These are phyloP conservation scores for Sesbania bispinosa DNA, from an alignment of 306 rosid species.

Conservation along the genomic window DNA sequence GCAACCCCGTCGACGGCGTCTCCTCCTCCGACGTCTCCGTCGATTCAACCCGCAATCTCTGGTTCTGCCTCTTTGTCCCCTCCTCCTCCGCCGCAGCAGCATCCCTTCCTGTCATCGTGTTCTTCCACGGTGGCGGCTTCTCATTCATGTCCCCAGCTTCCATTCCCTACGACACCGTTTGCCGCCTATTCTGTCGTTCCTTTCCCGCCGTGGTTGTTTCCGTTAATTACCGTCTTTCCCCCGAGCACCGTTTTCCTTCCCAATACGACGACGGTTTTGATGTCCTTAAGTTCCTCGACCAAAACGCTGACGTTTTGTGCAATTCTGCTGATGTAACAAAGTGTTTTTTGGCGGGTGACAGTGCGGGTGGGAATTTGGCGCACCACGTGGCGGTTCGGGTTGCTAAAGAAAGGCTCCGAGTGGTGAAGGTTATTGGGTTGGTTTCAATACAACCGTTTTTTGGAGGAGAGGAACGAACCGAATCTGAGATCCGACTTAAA, in stretches of 20 bases:
- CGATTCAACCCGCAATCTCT: slow-evolving; percentile 49
- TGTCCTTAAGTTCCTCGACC: slow-evolving; percentile 43
- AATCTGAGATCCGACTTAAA: slow-evolving; percentile 48
- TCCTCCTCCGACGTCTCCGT: slow-evolving; percentile 47
- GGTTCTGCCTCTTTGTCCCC: slow-evolving; percentile 63
- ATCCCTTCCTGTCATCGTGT: slow-evolving; percentile 5
- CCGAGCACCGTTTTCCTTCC: slow-evolving; percentile 60
- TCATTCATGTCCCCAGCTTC: slow-evolving; percentile 38
- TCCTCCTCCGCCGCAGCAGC: not conserved
- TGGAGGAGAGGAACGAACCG: slow-evolving; percentile 68
- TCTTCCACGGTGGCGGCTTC: slow-evolving; percentile 56
- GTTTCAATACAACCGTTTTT: slow-evolving; percentile 71
- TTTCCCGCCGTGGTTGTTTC: slow-evolving; percentile 53
- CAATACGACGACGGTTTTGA: slow-evolving; percentile 73
- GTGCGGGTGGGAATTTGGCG: slow-evolving; percentile 73
- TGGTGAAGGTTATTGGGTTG: slow-evolving; percentile 28
- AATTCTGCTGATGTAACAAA: slow-evolving; percentile 37
- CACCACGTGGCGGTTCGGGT: slow-evolving; percentile 59
- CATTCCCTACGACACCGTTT: slow-evolving; percentile 32
- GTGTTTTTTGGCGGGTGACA: slow-evolving; percentile 67
- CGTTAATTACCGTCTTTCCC: slow-evolving; percentile 72
- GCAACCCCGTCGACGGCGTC: slow-evolving; percentile 42
- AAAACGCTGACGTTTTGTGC: slow-evolving; percentile 23
- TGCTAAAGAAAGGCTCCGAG: not conserved
- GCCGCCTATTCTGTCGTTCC: slow-evolving; percentile 37